These are phyloP conservation scores for Volvox carteri DNA, from an alignment of 163 green algal species.

Conservation along the genomic window DNA sequence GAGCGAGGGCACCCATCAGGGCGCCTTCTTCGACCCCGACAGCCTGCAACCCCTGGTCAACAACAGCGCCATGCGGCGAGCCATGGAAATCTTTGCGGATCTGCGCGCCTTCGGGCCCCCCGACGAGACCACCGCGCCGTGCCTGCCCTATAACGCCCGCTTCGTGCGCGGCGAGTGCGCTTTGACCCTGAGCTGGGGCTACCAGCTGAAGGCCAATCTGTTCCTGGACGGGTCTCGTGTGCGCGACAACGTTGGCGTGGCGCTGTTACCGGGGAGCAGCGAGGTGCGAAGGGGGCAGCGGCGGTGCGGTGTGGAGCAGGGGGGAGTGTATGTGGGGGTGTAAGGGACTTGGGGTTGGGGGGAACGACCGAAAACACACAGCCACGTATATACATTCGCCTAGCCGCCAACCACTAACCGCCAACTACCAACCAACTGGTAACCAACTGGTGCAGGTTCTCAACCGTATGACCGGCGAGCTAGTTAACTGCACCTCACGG, in stretches of 20 bases:
- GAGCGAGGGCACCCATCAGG: slow-evolving; percentile 32
- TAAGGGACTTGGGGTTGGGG: neutral
- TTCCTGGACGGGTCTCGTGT: slow-evolving; percentile 14
- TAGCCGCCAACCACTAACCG: too few species aligned
- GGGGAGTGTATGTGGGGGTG: neutral
- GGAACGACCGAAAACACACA: too few species aligned
- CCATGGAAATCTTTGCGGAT: slow-evolving; percentile 5
- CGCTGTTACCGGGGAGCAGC: slow-evolving; percentile 39
- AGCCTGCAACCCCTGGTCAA: slow-evolving; percentile 37
- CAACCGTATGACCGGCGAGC: slow-evolving; percentile 22
- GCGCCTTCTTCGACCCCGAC: slow-evolving; percentile 56
- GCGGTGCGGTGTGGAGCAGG: neutral
- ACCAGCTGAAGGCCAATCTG: slow-evolving; percentile 49
- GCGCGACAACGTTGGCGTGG: slow-evolving; percentile 24
- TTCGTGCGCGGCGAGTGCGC: slow-evolving; percentile 42
- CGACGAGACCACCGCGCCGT: slow-evolving; percentile 31
- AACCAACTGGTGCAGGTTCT: too few species aligned
- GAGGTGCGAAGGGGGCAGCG: neutral
- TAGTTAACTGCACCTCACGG: slow-evolving; percentile 8
- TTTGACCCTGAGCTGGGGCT: slow-evolving; percentile 51
- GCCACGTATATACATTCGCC: too few species aligned
- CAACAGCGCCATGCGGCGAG: slow-evolving; percentile 25
- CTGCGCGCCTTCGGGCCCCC: slow-evolving; percentile 41
- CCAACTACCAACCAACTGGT: too few species aligned
- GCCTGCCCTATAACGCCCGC: slow-evolving; percentile 26